A percentile compares a stretch with the other conserved stretches of the same genome.
These are phyloP conservation scores for Stevia rebaudiana DNA, from an alignment of 140 eudicot species.

Conservation along the genomic window DNA sequence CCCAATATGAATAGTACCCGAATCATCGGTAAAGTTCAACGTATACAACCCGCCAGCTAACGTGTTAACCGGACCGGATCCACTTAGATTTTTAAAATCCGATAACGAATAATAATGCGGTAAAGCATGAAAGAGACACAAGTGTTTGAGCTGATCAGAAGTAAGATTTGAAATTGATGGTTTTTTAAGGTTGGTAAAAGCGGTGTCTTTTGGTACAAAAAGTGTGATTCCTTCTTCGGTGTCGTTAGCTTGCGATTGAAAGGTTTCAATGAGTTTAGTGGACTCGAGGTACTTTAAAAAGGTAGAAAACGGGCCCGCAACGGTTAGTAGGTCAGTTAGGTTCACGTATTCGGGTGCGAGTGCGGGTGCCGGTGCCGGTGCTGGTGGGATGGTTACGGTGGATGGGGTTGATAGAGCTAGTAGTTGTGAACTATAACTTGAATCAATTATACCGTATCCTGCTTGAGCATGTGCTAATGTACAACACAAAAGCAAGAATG, in stretches of 20 bases:
- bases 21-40: conserved; percentile 55
- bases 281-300: conserved; percentile 60
- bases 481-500: conserved; percentile 34
- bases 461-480: conserved; percentile 40
- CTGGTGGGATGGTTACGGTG: conserved; percentile 31
- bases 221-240: conserved; percentile 77
- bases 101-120: conserved; percentile 74
- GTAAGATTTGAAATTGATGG: conserved; percentile 73
- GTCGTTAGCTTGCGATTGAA: conserved; percentile 71
- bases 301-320: conserved; percentile 79
- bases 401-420: conserved; percentile 22
- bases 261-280: conserved; percentile 57
- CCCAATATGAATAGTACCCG: conserved; percentile 49
- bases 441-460: conserved; percentile 13
- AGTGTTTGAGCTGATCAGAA: conserved; percentile 51
- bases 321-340: conserved; percentile 56
- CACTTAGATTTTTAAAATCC: conserved; percentile 63
- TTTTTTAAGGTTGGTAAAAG: conserved; percentile 47
- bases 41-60: conserved; percentile 55
- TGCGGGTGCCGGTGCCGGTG: conserved; percentile 60
- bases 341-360: conserved; percentile 57
- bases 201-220: conserved; percentile 58
- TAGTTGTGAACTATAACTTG: conserved; percentile 16
- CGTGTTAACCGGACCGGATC: conserved; percentile 45
- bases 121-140: conserved; percentile 67